A percentile compares a stretch with the other conserved stretches of the same genome.
phyloP scores from a whole-genome alignment of 768 basidiomycete species.

The Panaeolus papilionaceus region DNA sequence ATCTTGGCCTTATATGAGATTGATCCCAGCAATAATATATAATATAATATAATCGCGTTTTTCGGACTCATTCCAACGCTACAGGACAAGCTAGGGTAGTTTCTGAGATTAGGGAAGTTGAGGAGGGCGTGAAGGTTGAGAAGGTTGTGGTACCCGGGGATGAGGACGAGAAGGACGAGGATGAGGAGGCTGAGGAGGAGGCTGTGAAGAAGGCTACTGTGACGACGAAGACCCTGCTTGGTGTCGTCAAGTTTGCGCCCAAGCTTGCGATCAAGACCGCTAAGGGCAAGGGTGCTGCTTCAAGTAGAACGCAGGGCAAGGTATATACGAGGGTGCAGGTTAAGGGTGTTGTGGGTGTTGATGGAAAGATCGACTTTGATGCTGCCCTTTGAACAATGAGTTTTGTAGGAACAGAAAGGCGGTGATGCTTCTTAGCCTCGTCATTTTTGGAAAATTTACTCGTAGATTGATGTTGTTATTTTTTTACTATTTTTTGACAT shows the following conservation, averaged over 20 bases:
- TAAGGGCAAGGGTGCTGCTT: constrained; percentile 43
- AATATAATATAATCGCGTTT: too few relatives aligned
- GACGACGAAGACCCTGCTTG: constrained; percentile 59
- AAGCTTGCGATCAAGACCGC: constrained; percentile 43
- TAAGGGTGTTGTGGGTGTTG: constrained; percentile 42
- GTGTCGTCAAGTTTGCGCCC: constrained; percentile 47
- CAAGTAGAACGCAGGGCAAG: constrained; percentile 36
- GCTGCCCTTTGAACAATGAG: constrained; percentile 12
- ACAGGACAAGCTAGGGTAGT: constrained; percentile 42
- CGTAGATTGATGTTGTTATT: not conserved
- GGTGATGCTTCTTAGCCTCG: not conserved
- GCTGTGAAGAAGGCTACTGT: constrained; percentile 70
- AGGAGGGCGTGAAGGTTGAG: constrained; percentile 70
- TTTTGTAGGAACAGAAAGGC: not conserved
- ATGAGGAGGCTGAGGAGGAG: constrained; percentile 64
- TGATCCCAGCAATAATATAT: too few relatives aligned
- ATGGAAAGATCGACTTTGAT: constrained; percentile 45
- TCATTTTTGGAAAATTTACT: not conserved
- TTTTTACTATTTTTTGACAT: not conserved
- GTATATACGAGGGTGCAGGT: constrained; percentile 59
- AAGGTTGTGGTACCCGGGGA: constrained; percentile 57
- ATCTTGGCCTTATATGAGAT: too few relatives aligned
- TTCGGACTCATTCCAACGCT: too few relatives aligned
- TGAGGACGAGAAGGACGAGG: constrained; percentile 60
- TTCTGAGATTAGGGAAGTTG: constrained; percentile 83